Evolutionary conservation across 208 protist species (phyloP), one percentile per base, ranked within the genome.

Genomic region (Leptomonas pyrrhocoris): DNA sequence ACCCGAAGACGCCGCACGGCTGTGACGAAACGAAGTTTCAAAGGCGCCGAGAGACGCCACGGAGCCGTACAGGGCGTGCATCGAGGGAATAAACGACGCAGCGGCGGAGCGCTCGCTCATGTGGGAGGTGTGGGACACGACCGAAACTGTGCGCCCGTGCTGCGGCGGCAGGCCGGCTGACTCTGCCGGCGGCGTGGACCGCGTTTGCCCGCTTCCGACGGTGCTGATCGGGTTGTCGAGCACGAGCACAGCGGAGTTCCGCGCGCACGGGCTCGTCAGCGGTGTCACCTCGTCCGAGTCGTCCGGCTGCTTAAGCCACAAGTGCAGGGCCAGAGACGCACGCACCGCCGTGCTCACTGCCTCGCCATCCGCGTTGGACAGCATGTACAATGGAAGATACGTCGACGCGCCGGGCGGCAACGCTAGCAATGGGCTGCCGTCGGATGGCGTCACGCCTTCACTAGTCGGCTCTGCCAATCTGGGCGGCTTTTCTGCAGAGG

Each of bases 381-480:
- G 50, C 64, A 72, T 58, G 61, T 73, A 80, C 34, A 80, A 62
- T n/a, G 75, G 75, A 15, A 74, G 43, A 4, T 46, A 42, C 40
- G 61, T 25, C 23, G 68, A 75, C 2, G 75, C 75, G 9, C 75
- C 75, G 42, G 40, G 23, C 2, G 75, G 75, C 34, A 75, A 23
- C 2, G 46, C 27, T 23, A 48, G 18, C 7, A 57, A 40, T 11
- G 51, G 12, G 51, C 40, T 23, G 21, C 50, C 62, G 12, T 76
- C 36, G 12, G 56, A 48, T 15, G 25, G 21, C 38, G 43, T 2
- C 2, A 11, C 50, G 11, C 42, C 25, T 2, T 49, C 28, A 31
- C 40, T n/a, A 4, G 31, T 28, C 4, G 34, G n/a, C 34, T 66
- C 57, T 25, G n/a, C n/a, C 19, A 45, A 6, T 27, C 40, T n/a